Base-by-base conservation (phyloP, 139 green algal genomes). In the Chlamydomonas incerta region DNA sequence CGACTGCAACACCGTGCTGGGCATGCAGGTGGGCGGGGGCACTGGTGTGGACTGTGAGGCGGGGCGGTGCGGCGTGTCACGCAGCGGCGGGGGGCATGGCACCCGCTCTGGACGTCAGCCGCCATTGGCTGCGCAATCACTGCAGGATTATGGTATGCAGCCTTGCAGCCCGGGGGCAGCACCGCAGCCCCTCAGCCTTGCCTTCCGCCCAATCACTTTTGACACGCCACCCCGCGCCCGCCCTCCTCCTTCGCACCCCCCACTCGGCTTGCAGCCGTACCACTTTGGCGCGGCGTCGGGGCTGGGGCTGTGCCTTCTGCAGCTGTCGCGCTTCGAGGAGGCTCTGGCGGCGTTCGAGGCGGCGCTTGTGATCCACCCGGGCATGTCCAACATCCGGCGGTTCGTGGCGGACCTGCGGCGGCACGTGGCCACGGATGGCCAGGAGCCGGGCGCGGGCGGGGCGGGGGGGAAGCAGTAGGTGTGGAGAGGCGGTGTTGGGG, bases 201-300 rank as follows among this genome's bases (percentile, higher is more conserved):
- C n/a, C n/a, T n/a, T n/a, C n/a, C n/a, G n/a, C n/a, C n/a, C n/a
- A n/a, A n/a, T n/a, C n/a, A n/a, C n/a, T n/a, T n/a, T n/a, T n/a
- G n/a, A n/a, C n/a, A n/a, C n/a, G n/a, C n/a, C n/a, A n/a, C n/a
- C n/a, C n/a, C n/a, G n/a, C n/a, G n/a, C n/a, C n/a, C n/a, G n/a
- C n/a, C n/a, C n/a, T n/a, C n/a, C n/a, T n/a, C n/a, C n/a, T n/a
- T n/a, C n/a, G n/a, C n/a, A n/a, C n/a, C n/a, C n/a, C n/a, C n/a
- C n/a, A n/a, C 41, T 50, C 8, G 41, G 41, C 41, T 13, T 50
- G 41, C 77, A 92, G 67, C 93, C 93, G 13, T 93, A 91, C 79
- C 94, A 97, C 88, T 97, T 96, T 90, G 92, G 84, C 3, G 94
- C 94, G 5, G 87, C 91, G 0, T 90, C 83, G 13, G 94, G 94